Evolutionary conservation across 805 yeast species (phyloP).

Genomic region (Blastobotrys mokoenaii): DNA sequence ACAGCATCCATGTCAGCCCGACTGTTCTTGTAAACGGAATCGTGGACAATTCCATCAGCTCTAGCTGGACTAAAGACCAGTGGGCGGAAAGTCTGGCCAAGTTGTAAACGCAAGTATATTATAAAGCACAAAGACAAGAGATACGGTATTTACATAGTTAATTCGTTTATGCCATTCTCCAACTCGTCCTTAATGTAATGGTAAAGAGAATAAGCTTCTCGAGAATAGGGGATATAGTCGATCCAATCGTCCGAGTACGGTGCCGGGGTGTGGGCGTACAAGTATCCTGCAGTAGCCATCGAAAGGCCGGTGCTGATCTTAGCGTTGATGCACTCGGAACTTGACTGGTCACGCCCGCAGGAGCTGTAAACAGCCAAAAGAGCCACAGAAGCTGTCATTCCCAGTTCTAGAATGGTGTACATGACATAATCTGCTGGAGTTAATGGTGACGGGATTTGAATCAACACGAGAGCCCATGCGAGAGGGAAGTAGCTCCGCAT

Average conservation of each 20-base stretch:
- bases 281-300: neutral
- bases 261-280: neutral
- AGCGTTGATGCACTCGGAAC: neutral
- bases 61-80: slow-evolving; percentile 47
- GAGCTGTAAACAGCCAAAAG: neutral
- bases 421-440: neutral
- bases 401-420: neutral
- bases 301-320: neutral
- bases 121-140: no score
- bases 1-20: slow-evolving; percentile 81
- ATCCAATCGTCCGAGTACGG: neutral
- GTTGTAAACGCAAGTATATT: neutral
- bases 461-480: neutral
- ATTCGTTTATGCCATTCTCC: no score
- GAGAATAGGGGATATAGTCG: neutral
- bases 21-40: slow-evolving; percentile 68
- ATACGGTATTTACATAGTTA: no score
- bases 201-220: no score
- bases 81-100: slow-evolving; percentile 25
- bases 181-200: no score
- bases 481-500: neutral
- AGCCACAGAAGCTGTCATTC: neutral
- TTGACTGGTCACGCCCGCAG: neutral
- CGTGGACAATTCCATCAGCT: slow-evolving; percentile 46
- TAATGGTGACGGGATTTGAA: neutral